A percentile compares a stretch with the other conserved stretches of the same genome.
Conservation (phyloP, 2,329 filamentous ascomycete genomes). For the Arthrinium phaeospermum region DNA sequence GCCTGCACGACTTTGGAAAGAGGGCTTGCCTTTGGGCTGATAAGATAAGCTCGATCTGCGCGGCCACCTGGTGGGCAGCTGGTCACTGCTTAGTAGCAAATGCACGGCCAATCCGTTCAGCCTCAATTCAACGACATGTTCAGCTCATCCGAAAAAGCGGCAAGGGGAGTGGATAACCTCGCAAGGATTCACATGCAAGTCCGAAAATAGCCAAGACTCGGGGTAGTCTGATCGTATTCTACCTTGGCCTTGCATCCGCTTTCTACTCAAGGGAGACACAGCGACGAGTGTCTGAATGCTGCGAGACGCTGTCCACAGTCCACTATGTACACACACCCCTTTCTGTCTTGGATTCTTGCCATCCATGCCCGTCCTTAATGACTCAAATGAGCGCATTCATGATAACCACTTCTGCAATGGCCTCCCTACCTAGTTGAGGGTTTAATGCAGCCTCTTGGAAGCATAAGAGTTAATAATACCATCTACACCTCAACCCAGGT, state of each 20-base stretch:
- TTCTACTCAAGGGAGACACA: background rate
- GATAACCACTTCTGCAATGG: background rate
- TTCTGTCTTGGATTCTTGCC: background rate
- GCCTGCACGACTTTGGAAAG: constrained; percentile 8
- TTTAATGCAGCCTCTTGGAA: background rate
- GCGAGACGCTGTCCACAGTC: background rate
- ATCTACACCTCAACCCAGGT: too few relatives aligned
- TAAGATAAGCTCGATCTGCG: background rate
- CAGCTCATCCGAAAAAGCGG: constrained; percentile 2
- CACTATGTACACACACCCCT: background rate
- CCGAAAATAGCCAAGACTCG: background rate
- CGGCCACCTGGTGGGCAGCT: background rate
- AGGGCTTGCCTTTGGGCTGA: constrained; percentile 1
- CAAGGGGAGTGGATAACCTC: background rate
- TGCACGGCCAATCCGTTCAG: background rate
- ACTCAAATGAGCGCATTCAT: background rate
- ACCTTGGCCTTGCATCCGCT: background rate
- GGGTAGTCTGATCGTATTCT: background rate
- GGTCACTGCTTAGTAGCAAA: background rate
- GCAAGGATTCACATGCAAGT: background rate
- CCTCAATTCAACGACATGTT: constrained; percentile 15
- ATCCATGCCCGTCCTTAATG: background rate
- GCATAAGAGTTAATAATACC: background rate
- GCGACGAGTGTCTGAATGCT: background rate
- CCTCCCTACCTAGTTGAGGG: background rate